These are phyloP conservation scores for Coelastrella sp. DNA, from an alignment of 139 green algal genomes.

Conservation along the genomic window DNA sequence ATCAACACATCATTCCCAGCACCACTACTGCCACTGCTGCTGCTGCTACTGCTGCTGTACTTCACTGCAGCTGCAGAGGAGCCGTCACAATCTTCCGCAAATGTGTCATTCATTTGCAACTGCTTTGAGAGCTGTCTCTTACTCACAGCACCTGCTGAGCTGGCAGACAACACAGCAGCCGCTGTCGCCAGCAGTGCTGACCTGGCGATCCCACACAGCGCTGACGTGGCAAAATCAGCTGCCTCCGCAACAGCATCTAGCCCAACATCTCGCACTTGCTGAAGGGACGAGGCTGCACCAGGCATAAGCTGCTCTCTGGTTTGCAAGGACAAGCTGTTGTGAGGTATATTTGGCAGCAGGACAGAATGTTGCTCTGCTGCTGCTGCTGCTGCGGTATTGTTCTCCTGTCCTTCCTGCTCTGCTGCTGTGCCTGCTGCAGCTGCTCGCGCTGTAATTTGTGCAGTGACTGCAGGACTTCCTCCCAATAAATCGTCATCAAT, in stretches of 20 bases:
- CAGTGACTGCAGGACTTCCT: neutral
- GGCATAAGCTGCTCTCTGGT: neutral
- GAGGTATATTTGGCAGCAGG: neutral
- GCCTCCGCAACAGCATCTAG: constrained; percentile 2
- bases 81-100: neutral
- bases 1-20: neutral
- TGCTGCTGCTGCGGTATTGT: neutral
- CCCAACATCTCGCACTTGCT: constrained; percentile 17
- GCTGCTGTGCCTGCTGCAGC: neutral
- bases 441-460: neutral
- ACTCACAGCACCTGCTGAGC: neutral
- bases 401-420: neutral
- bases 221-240: neutral
- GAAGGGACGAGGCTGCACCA: neutral
- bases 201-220: neutral
- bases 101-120: neutral
- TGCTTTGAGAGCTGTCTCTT: neutral
- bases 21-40: neutral
- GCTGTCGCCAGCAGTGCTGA: neutral
- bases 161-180: neutral
- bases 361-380: neutral
- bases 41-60: constrained; percentile 2
- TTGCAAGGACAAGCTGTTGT: neutral
- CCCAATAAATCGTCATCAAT: neutral
- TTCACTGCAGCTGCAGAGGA: neutral